Percentiles rank a stretch among this genome's conserved stretches.
phyloP scores from a whole-genome alignment of 2,329 filamentous ascomycete species.

The Alternaria triticimaculans region DNA sequence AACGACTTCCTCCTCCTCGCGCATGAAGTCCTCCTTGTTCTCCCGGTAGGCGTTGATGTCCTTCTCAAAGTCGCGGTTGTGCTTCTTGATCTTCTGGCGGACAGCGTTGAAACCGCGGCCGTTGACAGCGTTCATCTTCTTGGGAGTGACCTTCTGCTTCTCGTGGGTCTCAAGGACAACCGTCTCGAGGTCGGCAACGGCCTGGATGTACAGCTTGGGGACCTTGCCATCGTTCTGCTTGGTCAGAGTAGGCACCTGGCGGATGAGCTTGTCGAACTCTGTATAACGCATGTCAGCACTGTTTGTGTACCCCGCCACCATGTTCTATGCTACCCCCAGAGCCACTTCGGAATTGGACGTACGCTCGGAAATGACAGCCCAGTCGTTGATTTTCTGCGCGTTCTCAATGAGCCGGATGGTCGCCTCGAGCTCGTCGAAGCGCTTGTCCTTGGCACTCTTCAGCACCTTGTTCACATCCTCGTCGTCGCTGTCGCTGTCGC shows the following conservation, averaged over 20 bases:
- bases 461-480: conserved; percentile 85
- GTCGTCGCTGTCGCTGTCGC: conserved; percentile 82
- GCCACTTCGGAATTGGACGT: conserved; percentile 47
- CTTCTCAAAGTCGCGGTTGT: conserved; percentile 90
- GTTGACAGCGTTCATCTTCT: conserved; percentile 99
- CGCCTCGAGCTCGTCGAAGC: conserved; percentile 88
- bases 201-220: conserved; percentile 92
- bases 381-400: conserved; percentile 96
- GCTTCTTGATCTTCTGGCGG: conserved; percentile 98
- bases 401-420: conserved; percentile 94
- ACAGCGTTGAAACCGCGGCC: conserved; percentile 94
- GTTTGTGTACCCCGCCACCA: conserved; percentile 11
- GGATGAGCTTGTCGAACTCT: conserved; percentile 96
- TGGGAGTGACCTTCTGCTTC: conserved; percentile 93
- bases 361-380: conserved; percentile 91
- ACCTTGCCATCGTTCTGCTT: conserved; percentile 71
- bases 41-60: conserved; percentile 88
- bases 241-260: conserved; percentile 69
- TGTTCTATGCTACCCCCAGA: background rate
- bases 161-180: conserved; percentile 90
- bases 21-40: conserved; percentile 87
- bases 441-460: conserved; percentile 98
- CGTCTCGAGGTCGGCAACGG: conserved; percentile 91
- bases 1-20: conserved; percentile 80
- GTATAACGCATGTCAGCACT: conserved; percentile 29